Conservation (phyloP, 345 rosid species). For the Eutrema heterophyllum region DNA sequence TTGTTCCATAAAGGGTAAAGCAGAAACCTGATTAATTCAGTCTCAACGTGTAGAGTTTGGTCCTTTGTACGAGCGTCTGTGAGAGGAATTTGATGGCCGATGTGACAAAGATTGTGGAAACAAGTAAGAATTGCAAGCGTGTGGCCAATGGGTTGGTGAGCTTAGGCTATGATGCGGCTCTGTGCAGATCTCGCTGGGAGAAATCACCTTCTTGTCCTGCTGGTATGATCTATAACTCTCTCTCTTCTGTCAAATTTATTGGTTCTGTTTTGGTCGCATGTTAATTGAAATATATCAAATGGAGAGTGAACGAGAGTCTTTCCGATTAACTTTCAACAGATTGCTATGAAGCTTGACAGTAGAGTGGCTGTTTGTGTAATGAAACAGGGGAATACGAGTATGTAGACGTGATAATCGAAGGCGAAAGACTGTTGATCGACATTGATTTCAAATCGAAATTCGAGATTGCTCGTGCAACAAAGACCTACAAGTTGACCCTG, state of each 20-base stretch:
- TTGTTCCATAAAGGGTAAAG: not conserved
- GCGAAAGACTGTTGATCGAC: conserved; percentile 68
- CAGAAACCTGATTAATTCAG: not conserved
- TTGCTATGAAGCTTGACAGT: not conserved
- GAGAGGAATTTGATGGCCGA: conserved; percentile 68
- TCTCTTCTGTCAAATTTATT: not conserved
- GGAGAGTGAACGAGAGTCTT: not conserved
- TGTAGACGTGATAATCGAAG: conserved; percentile 55
- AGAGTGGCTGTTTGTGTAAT: not conserved
- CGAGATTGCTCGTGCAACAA: conserved; percentile 83
- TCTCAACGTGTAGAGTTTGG: conserved; percentile 48
- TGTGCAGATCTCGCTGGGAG: conserved; percentile 91
- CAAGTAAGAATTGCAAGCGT: conserved; percentile 50
- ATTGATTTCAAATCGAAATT: conserved; percentile 80
- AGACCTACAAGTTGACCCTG: conserved; percentile 60
- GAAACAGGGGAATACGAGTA: conserved; percentile 74
- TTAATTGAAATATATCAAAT: not conserved
- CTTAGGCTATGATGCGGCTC: conserved; percentile 68
- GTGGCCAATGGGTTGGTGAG: conserved; percentile 50
- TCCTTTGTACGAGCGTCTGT: conserved; percentile 37
- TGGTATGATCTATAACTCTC: conserved; percentile 40
- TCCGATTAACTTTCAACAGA: not conserved
- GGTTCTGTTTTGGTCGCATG: not conserved
- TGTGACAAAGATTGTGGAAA: conserved; percentile 65
- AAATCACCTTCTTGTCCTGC: conserved; percentile 63